Percentiles rank a stretch among this genome's conserved stretches.
These are phyloP conservation scores for Leishmania turanica DNA, from an alignment of 208 protist genomes.

Conservation along the genomic window DNA sequence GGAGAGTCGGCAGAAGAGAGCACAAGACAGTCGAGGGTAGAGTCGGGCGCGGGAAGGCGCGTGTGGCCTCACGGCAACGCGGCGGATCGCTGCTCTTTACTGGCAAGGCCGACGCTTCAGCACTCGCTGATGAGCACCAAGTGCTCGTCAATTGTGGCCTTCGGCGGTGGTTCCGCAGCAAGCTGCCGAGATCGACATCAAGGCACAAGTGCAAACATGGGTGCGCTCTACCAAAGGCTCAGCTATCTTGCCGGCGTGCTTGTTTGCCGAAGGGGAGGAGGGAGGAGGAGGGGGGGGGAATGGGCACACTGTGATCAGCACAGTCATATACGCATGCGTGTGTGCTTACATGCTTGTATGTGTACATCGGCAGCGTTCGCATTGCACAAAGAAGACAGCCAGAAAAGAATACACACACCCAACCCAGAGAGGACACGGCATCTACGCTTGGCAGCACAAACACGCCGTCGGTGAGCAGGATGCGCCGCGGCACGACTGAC, in stretches of 20 bases:
- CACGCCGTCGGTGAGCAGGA: background rate
- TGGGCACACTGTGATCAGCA: background rate
- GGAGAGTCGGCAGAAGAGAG: background rate
- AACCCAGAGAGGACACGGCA: background rate
- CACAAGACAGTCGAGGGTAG: background rate
- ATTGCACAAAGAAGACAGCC: background rate
- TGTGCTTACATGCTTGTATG: background rate
- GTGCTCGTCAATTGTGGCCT: background rate
- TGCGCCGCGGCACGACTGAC: background rate
- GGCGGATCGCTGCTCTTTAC: background rate
- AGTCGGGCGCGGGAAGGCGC: background rate
- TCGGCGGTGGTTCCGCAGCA: background rate
- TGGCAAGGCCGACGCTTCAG: background rate
- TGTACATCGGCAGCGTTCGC: conserved; percentile 4
- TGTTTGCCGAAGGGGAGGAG: background rate
- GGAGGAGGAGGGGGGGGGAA: no score
- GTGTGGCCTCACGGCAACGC: background rate
- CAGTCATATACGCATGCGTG: background rate
- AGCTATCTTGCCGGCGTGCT: background rate
- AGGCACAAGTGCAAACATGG: background rate
- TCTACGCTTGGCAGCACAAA: background rate
- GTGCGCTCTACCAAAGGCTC: background rate
- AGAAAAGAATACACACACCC: no score
- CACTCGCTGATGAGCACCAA: background rate
- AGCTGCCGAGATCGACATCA: background rate